Evolutionary conservation across 257 asterid genomes (phyloP), one percentile per base, ranked within the genome.

Genomic region (Solanum pennellii): DNA sequence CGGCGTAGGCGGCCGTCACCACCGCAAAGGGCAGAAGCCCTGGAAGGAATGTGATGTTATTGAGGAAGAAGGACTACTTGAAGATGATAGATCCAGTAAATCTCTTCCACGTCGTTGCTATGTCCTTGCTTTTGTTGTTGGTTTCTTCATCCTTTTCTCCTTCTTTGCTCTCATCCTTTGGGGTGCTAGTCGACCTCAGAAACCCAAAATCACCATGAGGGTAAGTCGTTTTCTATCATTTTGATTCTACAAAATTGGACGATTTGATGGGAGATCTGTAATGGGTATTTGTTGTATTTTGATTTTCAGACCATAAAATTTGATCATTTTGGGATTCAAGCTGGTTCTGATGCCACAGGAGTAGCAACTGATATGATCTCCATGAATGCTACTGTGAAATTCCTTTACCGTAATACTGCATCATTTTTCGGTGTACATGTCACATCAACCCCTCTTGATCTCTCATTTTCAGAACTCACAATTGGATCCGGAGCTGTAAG

Each of bases 121-220:
- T 66, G 62, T 92, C 23, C 90, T 89, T 87, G 95, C 92, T 11
- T 97, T 97, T 33, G 90, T 94, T 25, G 93, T 92, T 16, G 98
- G 98, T 0, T 97, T 97, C 85, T 89, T 91, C 44, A 88, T 93
- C 62, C 92, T 97, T 79, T 97, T 97, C 74, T 87, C 96, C 0
- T 94, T 94, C 90, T 97, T 97, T 72, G 88, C 98, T 9, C 90
- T 97, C 92, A 93, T 95, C 85, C 80, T 97, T 91, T 96, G 98
- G 98, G 98, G 99, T 15, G 99, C 98, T 49, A 94, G 99, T 87
- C 89, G 95, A 86, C 92, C 93, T 92, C 99, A 97, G 94, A 93
- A 93, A 73, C 99, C 99, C 21, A 86, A 89, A 62, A 92, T 97
- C 47, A 90, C 93, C 27, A 94, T 96, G 98, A 93, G 92, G 98